Evolutionary conservation across 2,329 filamentous ascomycete species (phyloP), one percentile per base, ranked within the genome.

Genomic region (Dactylonectria macrodidyma): DNA sequence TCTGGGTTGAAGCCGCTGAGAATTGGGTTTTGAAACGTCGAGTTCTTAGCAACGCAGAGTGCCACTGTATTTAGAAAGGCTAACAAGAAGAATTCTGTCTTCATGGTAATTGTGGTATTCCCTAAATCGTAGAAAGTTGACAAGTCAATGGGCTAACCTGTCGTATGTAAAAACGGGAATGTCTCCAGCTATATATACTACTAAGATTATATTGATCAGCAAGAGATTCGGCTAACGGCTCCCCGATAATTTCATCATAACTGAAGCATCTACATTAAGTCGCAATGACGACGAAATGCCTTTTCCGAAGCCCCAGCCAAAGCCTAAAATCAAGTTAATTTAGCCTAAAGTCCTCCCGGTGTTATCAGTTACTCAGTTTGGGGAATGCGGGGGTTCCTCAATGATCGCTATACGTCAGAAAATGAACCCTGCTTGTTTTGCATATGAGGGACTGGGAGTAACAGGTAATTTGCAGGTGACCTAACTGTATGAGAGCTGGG

Each of bases 1-100:
- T 87, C 85, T 0, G 85, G 82, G 70, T 86, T 81, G 75, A 83
- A 87, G 7, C 86, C 85, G n/a, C 84, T 82, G 4, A 87, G 75
- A 7, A 87, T 81, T 0, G 85, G 85, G 72, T 87, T 87, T n/a
- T 71, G 36, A 24, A 64, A 70, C 4, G 67, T 73, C 5, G 64
- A 69, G 22, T 69, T 73, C 3, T 33, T 30, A 3, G 55, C 46
- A n/a, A 44, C 26, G 19, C 36, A 33, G 9, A 57, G 11, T 12
- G 55, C 47, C 11, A 12, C 30, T 9, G 51, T 30, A 2, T 16
- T 34, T 16, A 65, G 46, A 4, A 52, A 38, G 11, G 46, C 36
- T 2, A 60, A 26, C 10, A 56, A 30, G 5, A 22, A 19, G 1
- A 33, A 2, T 3, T 52, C 12, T 6, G 22, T 19, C 41, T 56